A percentile compares a stretch with the other conserved stretches of the same genome.
These are phyloP conservation scores for Acrocalymma vagum DNA, from an alignment of 2,329 filamentous ascomycete species.

Conservation along the genomic window DNA sequence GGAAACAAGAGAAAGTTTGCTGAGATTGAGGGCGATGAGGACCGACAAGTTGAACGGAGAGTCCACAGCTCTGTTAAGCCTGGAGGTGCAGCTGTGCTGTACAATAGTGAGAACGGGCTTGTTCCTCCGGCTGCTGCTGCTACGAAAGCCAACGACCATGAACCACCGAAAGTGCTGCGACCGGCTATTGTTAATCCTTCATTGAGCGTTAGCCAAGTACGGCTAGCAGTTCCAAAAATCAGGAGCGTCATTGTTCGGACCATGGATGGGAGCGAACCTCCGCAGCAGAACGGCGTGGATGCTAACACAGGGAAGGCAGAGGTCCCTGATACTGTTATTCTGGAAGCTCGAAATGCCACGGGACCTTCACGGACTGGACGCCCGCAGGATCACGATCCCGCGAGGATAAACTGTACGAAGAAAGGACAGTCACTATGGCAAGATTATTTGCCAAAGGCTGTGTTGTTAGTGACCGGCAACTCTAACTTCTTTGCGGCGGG, in stretches of 20 bases:
- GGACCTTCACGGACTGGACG: slow-evolving; percentile 67
- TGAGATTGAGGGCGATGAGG: slow-evolving; percentile 78
- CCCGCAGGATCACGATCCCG: slow-evolving; percentile 76
- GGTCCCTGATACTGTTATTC: slow-evolving; percentile 72
- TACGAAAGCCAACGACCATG: slow-evolving; percentile 45
- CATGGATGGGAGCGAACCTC: slow-evolving; percentile 70
- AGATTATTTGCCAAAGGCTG: slow-evolving; percentile 86
- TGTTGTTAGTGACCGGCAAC: slow-evolving; percentile 91
- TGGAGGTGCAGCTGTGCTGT: slow-evolving; percentile 77
- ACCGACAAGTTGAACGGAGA: slow-evolving; percentile 67
- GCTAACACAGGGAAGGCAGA: slow-evolving; percentile 52
- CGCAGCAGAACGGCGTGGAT: slow-evolving; percentile 53
- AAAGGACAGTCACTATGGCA: slow-evolving; percentile 88
- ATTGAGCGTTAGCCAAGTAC: slow-evolving; percentile 81
- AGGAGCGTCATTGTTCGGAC: slow-evolving; percentile 83
- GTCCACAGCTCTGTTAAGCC: slow-evolving; percentile 67
- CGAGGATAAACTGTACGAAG: slow-evolving; percentile 82
- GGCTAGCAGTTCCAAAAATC: slow-evolving; percentile 87
- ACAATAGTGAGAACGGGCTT: slow-evolving; percentile 79
- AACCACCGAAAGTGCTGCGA: slow-evolving; percentile 81
- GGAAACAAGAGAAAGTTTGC: slow-evolving; percentile 91
- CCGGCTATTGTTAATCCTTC: slow-evolving; percentile 87
- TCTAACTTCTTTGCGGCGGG: slow-evolving; percentile 90
- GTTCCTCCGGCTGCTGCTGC: slow-evolving; percentile 74
- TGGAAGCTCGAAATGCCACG: slow-evolving; percentile 88